Base-by-base conservation (phyloP, 2,329 filamentous ascomycete genomes). In the Gliomastix tumulicola region DNA sequence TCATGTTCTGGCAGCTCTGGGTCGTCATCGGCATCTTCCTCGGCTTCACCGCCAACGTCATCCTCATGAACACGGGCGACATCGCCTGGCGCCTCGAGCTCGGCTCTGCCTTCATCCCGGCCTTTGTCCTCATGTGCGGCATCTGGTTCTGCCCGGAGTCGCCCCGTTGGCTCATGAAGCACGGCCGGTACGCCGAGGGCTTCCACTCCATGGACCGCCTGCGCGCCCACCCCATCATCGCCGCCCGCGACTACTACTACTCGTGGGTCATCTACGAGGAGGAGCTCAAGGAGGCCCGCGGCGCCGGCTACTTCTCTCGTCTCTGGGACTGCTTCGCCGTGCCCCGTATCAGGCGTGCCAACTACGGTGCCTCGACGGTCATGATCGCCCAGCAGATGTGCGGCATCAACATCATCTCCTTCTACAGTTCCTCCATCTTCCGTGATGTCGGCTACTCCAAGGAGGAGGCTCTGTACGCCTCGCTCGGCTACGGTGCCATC, bases 351-450 rank as follows among this genome's bases (percentile, higher is more conserved):
- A 68, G 80, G 25, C 70, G 80, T 23, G 85, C 87, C 2, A 88
- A 79, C 18, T 72, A 83, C 32, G 86, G 84, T 21, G 83, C 84
- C 2, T 83, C 79, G 40, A 79, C 79, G 2, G 84, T 90, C 45
- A 92, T 92, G 85, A 73, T 83, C 50, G 78, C 76, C 1, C 79
- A 84, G 55, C 78, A 83, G 56, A 77, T 81, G 68, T 79, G 74
- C 49, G 46, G 48, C 4, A 49, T 50, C 30, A 50, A 50, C 40
- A 50, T 56, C 16, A 56, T 57, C 36, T 49, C 54, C 8, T 56
- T 53, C 38, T 56, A 56, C 39, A 53, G 49, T 32, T 53, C 51
- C 12, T 44, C 41, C 9, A 55, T 56, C 35, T 56, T 56, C 34
- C 44, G 30, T 9, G 38, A 46, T 8, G 52, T 48, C 7, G 53